Evolutionary conservation across 495 filamentous ascomycete species (phyloP), one percentile per base, ranked within the genome.

Genomic region (Lentithecium fluviatile): DNA sequence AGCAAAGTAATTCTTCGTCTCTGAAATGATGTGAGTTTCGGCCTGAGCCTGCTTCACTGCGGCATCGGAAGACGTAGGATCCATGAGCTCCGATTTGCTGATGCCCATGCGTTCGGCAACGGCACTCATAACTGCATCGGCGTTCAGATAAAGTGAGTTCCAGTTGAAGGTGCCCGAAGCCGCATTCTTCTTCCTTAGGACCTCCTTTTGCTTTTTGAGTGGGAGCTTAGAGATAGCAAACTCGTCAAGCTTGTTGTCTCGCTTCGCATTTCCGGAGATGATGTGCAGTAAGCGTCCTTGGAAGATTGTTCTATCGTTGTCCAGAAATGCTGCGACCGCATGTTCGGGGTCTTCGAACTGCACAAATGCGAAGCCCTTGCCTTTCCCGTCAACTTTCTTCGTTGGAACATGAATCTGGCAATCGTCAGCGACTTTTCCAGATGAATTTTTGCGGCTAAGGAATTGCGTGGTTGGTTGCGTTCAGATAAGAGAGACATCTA

Each of bases 101-200:
- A 97, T 81, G 15, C 91, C 91, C 6, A 97, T 77, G 54, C 92
- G 86, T 68, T 89, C 83, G 38, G 95, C 88, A 45, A 96, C 83
- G 13, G 91, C 93, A 42, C 89, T 88, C 74, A 97, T 91, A 38
- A 97, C 92, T 42, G 94, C 90, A 79, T 99, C 92, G 45, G 81
- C 90, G 74, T 87, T 97, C 91, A 98, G 94, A 73, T 94, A 97
- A 45, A 98, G 78, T 15, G 91, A 91, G 76, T 97, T 98, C 95
- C 94, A 98, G 71, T 89, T 96, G 74, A 96, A 96, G 10, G 82
- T 82, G 7, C 81, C 85, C 6, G 85, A 85, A 13, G 88, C 80
- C 24, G 91, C 88, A 54, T 88, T 84, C 38, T 83, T 78, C 72
- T 88, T 95, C 60, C 86, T 86, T 75, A 88, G 91, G 45, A 97